phyloP scores from a whole-genome alignment of 2,329 filamentous ascomycete species.

The Penicillium rolfsii region DNA sequence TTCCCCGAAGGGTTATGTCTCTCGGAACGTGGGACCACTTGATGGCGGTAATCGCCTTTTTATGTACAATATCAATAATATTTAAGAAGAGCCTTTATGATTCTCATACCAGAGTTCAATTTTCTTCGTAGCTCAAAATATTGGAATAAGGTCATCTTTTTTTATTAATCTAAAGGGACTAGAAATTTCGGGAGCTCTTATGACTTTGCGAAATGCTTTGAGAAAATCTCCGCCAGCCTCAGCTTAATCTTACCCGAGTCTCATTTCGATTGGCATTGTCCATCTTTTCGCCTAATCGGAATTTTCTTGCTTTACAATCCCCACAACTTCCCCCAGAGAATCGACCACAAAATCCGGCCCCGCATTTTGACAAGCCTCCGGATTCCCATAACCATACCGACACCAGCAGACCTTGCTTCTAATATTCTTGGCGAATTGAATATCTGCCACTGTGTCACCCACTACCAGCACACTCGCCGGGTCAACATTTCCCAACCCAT shows the following conservation, averaged over 20 bases:
- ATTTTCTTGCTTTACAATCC: constrained; percentile 4
- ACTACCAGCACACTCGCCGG: constrained; percentile 13
- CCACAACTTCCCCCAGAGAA: constrained; percentile 14
- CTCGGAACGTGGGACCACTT: neutral
- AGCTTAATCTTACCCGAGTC: too few relatives aligned
- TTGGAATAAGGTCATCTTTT: too few relatives aligned
- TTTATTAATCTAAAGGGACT: too few relatives aligned
- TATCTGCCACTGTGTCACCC: constrained; percentile 23
- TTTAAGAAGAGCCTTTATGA: neutral
- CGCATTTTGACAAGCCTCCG: constrained; percentile 9
- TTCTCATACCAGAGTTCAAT: neutral
- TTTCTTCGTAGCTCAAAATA: neutral
- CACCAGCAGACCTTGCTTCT: constrained; percentile 21
- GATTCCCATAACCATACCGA: constrained; percentile 23
- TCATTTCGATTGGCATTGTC: neutral
- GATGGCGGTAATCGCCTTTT: neutral
- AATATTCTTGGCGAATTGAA: constrained; percentile 22
- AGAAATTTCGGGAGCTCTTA: too few relatives aligned
- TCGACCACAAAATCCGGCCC: constrained; percentile 17
- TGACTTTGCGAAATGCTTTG: too few relatives aligned
- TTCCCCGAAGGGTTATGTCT: neutral
- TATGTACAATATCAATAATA: neutral
- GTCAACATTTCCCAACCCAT: constrained; percentile 10
- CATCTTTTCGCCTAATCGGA: neutral
- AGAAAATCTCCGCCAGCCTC: too few relatives aligned